Evolutionary conservation across 2,329 filamentous ascomycete genomes (phyloP), one percentile per base, ranked within the genome.

Genomic region (Nigrospora osmanthi): DNA sequence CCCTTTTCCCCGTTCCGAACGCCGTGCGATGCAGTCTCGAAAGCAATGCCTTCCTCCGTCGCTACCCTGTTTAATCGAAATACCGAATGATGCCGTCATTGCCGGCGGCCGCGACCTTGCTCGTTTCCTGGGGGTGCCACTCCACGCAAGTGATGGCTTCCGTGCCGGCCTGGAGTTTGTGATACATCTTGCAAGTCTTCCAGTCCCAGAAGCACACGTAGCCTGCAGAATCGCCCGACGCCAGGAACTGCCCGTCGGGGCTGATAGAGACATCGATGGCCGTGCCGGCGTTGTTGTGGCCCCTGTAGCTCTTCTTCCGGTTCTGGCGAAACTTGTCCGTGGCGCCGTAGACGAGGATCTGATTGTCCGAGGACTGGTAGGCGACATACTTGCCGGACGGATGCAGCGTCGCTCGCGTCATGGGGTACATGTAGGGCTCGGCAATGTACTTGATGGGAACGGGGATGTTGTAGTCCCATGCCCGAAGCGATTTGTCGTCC

Each of bases 181-280:
- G 89, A 68, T 89, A 95, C 89, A 98, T 91, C 70, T 96, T 97
- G 65, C 91, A 95, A 35, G 89, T 96, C 78, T 98, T 98, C 88
- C 90, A 98, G 67, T 97, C 93, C 89, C 90, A 98, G 69, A 97
- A 96, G 67, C 87, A 95, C 40, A 95, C 81, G 58, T 80, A 96
- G 33, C 94, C 93, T 14, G 80, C 89, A 42, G 81, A 87, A 64
- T 98, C 93, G 49, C 93, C 93, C 15, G 80, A 87, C 16, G 82
- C 85, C 44, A 98, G 73, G 63, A 96, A 95, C 60, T 95, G 89
- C 0, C 93, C 93, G 62, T 97, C 93, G 1, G 90, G 88, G 57
- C 83, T 89, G 60, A 94, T 85, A 43, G 85, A 83, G 42, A 98
- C 76, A 58, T 95, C 93, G 50, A 97, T 89, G 3, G 86, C 90